These are phyloP conservation scores for Lasiosphaeria hispida DNA, from an alignment of 495 filamentous ascomycete genomes.

Conservation along the genomic window DNA sequence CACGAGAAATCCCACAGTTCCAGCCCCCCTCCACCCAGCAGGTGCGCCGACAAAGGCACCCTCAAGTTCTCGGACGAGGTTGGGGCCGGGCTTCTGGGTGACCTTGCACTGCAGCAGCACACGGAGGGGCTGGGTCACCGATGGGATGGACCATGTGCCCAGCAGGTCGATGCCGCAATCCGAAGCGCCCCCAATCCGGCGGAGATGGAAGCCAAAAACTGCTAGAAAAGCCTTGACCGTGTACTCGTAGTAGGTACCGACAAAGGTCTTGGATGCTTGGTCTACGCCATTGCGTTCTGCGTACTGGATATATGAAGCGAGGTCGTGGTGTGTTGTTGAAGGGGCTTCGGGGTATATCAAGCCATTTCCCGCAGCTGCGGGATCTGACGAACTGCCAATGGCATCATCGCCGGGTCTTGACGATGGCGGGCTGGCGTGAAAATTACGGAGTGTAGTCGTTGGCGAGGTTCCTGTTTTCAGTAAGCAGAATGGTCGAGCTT, in stretches of 20 bases:
- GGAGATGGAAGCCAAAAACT: slow-evolving; percentile 61
- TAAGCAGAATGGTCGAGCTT: no score
- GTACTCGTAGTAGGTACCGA: slow-evolving; percentile 72
- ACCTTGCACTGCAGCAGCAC: slow-evolving; percentile 85
- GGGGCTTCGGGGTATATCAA: slow-evolving; percentile 45
- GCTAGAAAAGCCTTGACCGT: slow-evolving; percentile 62
- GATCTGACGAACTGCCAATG: background rate
- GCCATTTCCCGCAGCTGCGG: background rate
- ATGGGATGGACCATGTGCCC: slow-evolving; percentile 71
- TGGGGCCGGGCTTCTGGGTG: slow-evolving; percentile 56
- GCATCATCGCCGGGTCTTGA: background rate
- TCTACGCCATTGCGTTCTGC: slow-evolving; percentile 56
- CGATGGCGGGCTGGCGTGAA: background rate
- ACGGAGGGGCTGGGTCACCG: slow-evolving; percentile 46
- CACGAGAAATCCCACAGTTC: slow-evolving; percentile 63
- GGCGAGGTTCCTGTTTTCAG: no score
- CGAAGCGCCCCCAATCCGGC: slow-evolving; percentile 67
- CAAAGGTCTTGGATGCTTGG: slow-evolving; percentile 51
- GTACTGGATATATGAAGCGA: slow-evolving; percentile 70
- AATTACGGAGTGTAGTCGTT: no score
- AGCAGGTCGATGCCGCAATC: slow-evolving; percentile 85
- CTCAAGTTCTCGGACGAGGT: slow-evolving; percentile 78
- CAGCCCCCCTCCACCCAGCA: slow-evolving; percentile 58
- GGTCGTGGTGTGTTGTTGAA: slow-evolving; percentile 60
- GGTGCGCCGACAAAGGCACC: slow-evolving; percentile 73